Percentiles rank a stretch among this genome's conserved stretches.
phyloP scores from a whole-genome alignment of 2,329 filamentous ascomycete species.

The Aureobasidium sp. region DNA sequence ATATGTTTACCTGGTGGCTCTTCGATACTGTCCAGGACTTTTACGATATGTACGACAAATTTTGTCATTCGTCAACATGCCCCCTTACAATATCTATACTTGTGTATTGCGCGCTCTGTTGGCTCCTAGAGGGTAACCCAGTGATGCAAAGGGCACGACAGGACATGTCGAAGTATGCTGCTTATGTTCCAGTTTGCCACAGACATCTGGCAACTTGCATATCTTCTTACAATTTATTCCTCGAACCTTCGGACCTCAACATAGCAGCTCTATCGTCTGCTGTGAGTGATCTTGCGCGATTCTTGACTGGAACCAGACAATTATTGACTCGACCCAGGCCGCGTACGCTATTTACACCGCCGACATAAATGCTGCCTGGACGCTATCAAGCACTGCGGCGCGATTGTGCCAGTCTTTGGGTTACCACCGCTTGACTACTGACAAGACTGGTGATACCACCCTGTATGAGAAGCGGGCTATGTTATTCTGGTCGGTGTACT shows the following conservation, averaged over 20 bases:
- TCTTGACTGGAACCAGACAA: no score
- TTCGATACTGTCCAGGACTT: constrained; percentile 4
- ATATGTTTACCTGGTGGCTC: constrained; percentile 11
- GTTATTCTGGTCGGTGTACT: constrained; percentile 56
- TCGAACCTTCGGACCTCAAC: not conserved
- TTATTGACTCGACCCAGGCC: not conserved
- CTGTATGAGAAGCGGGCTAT: constrained; percentile 27
- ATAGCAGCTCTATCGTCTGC: constrained; percentile 4
- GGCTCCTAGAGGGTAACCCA: constrained; percentile 7
- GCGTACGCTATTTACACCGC: constrained; percentile 37
- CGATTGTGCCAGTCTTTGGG: constrained; percentile 52
- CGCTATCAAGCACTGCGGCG: constrained; percentile 51
- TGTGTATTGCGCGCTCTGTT: constrained; percentile 15
- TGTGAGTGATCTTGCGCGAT: not conserved
- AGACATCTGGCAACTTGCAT: not conserved
- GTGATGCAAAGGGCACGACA: not conserved
- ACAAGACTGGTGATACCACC: constrained; percentile 12
- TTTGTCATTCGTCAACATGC: constrained; percentile 15
- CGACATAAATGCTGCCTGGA: constrained; percentile 57
- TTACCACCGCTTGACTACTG: constrained; percentile 18
- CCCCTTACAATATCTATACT: constrained; percentile 13
- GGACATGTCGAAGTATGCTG: not conserved
- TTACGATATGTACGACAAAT: not conserved
- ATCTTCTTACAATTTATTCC: not conserved
- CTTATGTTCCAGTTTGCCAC: not conserved